Evolutionary conservation across 805 yeast genomes (phyloP).

Genomic region (Starmerella vitae): DNA sequence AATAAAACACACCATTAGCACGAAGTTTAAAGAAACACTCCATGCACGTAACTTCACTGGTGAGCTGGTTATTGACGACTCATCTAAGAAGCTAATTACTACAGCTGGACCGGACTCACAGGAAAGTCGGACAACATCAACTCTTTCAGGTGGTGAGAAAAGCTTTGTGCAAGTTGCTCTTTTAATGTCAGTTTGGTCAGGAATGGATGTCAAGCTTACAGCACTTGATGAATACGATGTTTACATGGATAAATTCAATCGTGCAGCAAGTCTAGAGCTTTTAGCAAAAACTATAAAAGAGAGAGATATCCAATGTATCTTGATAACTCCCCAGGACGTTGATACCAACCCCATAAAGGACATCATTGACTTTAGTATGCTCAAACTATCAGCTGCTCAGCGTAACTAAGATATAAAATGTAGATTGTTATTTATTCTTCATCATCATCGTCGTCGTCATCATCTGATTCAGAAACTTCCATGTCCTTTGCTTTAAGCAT

Average conservation of each 20-base stretch:
- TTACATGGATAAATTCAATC: slow-evolving; percentile 87
- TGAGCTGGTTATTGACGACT: slow-evolving; percentile 47
- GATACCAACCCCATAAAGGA: slow-evolving; percentile 22
- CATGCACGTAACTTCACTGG: slow-evolving; percentile 60
- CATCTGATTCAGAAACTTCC: slow-evolving; percentile 60
- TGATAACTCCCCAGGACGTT: slow-evolving; percentile 89
- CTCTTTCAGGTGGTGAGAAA: slow-evolving; percentile 93
- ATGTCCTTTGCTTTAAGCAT: slow-evolving; percentile 41
- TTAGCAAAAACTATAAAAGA: slow-evolving; percentile 55
- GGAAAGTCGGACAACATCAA: slow-evolving; percentile 50
- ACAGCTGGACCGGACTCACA: slow-evolving; percentile 27
- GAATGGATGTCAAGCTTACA: slow-evolving; percentile 74
- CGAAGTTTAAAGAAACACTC: slow-evolving; percentile 18
- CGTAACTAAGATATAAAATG: neutral
- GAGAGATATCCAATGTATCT: slow-evolving; percentile 68
- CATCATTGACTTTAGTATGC: slow-evolving; percentile 1
- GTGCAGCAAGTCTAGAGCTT: slow-evolving; percentile 63
- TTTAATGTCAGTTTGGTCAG: slow-evolving; percentile 79
- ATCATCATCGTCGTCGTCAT: slow-evolving; percentile 49
- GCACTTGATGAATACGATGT: slow-evolving; percentile 95
- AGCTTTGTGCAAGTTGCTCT: slow-evolving; percentile 86
- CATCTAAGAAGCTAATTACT: slow-evolving; percentile 19
- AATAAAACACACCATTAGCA: slow-evolving; percentile 6
- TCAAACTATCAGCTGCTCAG: slow-evolving; percentile 9
- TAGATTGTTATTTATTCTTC: slow-evolving; percentile 26